Base-by-base conservation (phyloP, 2,329 filamentous ascomycete genomes). In the Kalmusia sp. region DNA sequence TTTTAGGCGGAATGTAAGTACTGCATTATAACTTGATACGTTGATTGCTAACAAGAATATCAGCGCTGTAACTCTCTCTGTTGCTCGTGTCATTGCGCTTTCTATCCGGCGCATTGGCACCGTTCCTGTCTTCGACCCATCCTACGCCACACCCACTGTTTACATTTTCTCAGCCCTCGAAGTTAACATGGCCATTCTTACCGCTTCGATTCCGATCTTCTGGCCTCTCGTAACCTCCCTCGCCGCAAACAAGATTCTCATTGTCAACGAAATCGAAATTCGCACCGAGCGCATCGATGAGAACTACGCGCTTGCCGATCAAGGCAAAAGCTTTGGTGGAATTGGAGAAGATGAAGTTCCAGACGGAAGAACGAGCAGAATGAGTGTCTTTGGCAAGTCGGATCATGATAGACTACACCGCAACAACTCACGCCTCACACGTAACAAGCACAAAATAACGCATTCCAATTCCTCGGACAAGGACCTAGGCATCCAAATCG, bases 211-310 rank as follows among this genome's bases (percentile, higher is more conserved):
- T 27, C 73, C 73, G 19, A 71, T 73, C 37, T 76, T 75, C 65
- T 76, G 72, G 72, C 73, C 73, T 11, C 54, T 67, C 30, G 68
- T 76, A 46, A 57, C 54, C 15, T 64, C 60, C 14, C 43, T 75
- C 14, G 61, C 70, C 4, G 43, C 57, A 30, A 71, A 71, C 59
- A 71, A 69, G 28, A 76, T 75, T 55, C 69, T 73, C 34, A 71
- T 75, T 52, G 68, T 74, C 55, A 74, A 73, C 44, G 72, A 76
- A 50, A 67, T 76, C 55, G 66, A 70, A 38, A 62, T 75, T 43
- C 71, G 62, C 38, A 66, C 70, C 17, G 66, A 71, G 34, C 48
- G 51, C 27, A 55, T 61, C 34, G 54, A 51, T 40, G 44, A 57
- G 1, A 59, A 57, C 45, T 67, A 67, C 30, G 58, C 55, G 11